Conservation (phyloP, 2,329 filamentous ascomycete genomes). For the Hypoxylon sp. region DNA sequence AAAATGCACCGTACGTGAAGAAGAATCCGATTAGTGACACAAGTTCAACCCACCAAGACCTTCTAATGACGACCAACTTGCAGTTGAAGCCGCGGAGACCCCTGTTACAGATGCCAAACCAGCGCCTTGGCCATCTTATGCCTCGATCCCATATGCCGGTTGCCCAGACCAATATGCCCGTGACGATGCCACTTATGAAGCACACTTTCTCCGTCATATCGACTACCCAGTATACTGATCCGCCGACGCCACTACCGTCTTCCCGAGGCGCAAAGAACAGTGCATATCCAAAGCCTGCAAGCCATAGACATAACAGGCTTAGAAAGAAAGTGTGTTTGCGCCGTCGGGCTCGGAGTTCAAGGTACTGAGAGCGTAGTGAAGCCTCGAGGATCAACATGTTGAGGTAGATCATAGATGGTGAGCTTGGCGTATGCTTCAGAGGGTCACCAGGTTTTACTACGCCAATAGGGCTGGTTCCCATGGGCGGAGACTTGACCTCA, state of each 20-base stretch:
- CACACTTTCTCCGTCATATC: conserved; percentile 92
- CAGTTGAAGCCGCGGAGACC: conserved; percentile 94
- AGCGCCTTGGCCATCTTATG: conserved; percentile 91
- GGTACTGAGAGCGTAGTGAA: conserved; percentile 91
- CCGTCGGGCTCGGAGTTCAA: conserved; percentile 87
- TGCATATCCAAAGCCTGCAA: conserved; percentile 86
- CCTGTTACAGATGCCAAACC: conserved; percentile 90
- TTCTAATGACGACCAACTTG: conserved; percentile 90
- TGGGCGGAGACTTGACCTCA: conserved; percentile 60
- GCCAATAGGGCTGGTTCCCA: conserved; percentile 60
- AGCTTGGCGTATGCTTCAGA: conserved; percentile 84
- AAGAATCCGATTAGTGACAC: conserved; percentile 81
- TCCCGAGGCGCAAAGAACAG: conserved; percentile 96
- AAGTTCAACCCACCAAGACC: conserved; percentile 84
- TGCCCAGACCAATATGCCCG: conserved; percentile 87
- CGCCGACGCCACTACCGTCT: conserved; percentile 90
- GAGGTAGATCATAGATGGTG: conserved; percentile 95
- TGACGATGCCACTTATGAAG: conserved; percentile 91
- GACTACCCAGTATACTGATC: conserved; percentile 95
- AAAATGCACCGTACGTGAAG: conserved; percentile 80
- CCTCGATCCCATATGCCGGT: conserved; percentile 97
- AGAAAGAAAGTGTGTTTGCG: conserved; percentile 96
- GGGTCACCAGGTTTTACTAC: conserved; percentile 72
- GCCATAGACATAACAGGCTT: conserved; percentile 82
- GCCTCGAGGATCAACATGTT: conserved; percentile 98